These are phyloP conservation scores for Mycena sp. DNA, from an alignment of 1,284 basidiomycete species.

Conservation along the genomic window DNA sequence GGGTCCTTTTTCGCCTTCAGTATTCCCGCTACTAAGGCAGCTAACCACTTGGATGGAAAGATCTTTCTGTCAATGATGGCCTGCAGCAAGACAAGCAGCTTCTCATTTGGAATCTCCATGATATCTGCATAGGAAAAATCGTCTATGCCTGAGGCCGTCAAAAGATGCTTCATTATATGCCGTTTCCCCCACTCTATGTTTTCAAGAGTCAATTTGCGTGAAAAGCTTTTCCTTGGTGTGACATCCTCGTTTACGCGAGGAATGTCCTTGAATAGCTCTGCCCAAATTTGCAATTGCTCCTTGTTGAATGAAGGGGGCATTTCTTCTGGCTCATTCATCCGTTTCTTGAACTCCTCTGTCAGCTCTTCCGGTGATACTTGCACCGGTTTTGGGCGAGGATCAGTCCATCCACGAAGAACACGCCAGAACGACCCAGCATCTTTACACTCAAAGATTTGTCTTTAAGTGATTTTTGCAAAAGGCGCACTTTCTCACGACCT, in stretches of 20 bases:
- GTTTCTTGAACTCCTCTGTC: constrained; percentile 10
- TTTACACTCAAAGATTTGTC: constrained; percentile 21
- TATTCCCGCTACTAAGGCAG: constrained; percentile 6
- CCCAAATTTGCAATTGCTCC: neutral
- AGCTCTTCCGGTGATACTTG: neutral
- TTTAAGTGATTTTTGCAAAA: neutral
- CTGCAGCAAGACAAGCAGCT: neutral
- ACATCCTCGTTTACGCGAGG: constrained; percentile 1
- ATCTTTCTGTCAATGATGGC: constrained; percentile 29
- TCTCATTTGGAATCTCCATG: constrained; percentile 13
- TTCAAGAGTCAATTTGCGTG: neutral
- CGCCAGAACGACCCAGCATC: constrained; percentile 12
- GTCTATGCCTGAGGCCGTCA: constrained; percentile 5
- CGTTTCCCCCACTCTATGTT: too few relatives aligned
- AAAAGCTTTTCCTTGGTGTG: constrained; percentile 5
- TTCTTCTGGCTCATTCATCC: constrained; percentile 7
- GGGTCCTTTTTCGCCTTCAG: constrained; percentile 7
- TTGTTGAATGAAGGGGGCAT: constrained; percentile 3
- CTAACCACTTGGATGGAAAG: constrained; percentile 33
- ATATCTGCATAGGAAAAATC: constrained; percentile 15
- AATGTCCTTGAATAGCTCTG: neutral
- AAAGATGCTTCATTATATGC: constrained; percentile 4
- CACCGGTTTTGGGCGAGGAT: constrained; percentile 6
- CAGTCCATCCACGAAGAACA: constrained; percentile 11
- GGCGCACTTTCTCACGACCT: neutral